These are phyloP conservation scores for Tylopilus vinaceipallidus DNA, from an alignment of 768 basidiomycete genomes.

Conservation along the genomic window DNA sequence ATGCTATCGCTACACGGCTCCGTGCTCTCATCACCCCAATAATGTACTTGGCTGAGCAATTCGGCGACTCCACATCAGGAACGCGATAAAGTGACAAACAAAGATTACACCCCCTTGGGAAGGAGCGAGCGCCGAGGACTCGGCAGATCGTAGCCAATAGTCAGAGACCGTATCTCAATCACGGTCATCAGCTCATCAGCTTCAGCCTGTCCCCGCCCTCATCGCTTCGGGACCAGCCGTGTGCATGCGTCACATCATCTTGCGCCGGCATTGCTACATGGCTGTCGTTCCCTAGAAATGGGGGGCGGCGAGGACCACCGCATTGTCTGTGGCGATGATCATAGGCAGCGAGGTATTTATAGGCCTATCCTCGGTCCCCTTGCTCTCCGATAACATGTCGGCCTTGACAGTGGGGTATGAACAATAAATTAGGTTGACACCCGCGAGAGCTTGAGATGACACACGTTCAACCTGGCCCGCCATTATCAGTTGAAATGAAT, in stretches of 20 bases:
- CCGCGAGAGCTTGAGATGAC: constrained; percentile 4
- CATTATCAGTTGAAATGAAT: constrained; percentile 9
- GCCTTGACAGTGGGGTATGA: constrained; percentile 3
- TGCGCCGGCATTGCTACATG: neutral
- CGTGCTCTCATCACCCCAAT: constrained; percentile 4
- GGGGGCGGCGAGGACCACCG: neutral
- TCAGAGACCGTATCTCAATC: constrained; percentile 8
- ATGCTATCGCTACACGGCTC: constrained; percentile 2
- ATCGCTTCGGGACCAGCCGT: constrained; percentile 1
- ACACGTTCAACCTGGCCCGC: neutral
- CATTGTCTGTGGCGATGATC: neutral
- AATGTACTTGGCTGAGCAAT: constrained; percentile 8
- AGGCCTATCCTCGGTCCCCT: neutral
- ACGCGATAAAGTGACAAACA: neutral
- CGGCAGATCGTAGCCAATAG: neutral
- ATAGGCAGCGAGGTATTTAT: constrained; percentile 1
- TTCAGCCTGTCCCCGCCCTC: neutral
- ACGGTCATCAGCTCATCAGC: constrained; percentile 6
- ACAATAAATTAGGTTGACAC: neutral
- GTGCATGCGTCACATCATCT: neutral
- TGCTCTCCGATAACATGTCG: neutral
- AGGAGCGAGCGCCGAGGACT: constrained; percentile 17
- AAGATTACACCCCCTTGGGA: constrained; percentile 11
- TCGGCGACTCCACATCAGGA: constrained; percentile 4
- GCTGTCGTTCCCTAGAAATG: neutral